These are phyloP conservation scores for Saxophila tyrrhenica DNA, from an alignment of 495 filamentous ascomycete species.

Conservation along the genomic window DNA sequence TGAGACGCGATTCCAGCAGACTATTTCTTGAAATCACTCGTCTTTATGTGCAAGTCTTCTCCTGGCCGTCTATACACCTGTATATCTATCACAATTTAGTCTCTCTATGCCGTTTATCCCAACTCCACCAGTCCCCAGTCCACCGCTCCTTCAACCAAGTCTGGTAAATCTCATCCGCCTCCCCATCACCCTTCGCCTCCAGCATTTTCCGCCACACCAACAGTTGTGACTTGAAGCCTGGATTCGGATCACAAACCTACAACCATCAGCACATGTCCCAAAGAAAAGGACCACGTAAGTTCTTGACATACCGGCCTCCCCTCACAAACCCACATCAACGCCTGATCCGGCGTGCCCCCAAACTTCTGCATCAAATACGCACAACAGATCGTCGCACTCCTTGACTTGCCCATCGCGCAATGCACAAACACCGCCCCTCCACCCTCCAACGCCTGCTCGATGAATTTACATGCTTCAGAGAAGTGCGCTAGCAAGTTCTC, in stretches of 20 bases:
- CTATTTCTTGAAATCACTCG: neutral
- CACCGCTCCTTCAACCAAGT: constrained; percentile 21
- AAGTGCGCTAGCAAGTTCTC: constrained; percentile 24
- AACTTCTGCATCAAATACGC: constrained; percentile 25
- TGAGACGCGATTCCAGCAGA: neutral
- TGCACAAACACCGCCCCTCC: constrained; percentile 26
- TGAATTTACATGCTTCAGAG: constrained; percentile 12
- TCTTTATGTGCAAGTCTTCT: too few relatives aligned
- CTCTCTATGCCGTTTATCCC: constrained; percentile 16
- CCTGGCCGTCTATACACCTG: neutral
- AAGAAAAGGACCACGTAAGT: too few relatives aligned
- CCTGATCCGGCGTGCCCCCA: constrained; percentile 10
- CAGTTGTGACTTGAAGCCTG: constrained; percentile 26
- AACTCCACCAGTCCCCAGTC: constrained; percentile 21
- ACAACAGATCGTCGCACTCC: constrained; percentile 21
- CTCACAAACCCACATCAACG: constrained; percentile 21
- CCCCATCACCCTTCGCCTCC: constrained; percentile 1
- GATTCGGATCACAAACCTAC: constrained; percentile 26
- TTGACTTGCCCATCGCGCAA: constrained; percentile 28
- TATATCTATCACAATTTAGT: constrained; percentile 9
- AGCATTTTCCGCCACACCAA: constrained; percentile 19
- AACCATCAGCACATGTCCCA: too few relatives aligned
- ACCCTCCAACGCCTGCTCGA: constrained; percentile 14
- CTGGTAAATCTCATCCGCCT: constrained; percentile 14
- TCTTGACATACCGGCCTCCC: constrained; percentile 23